A percentile compares a stretch with the other conserved stretches of the same genome.
Evolutionary conservation across 441 rosid species (phyloP).

Genomic region (Mallotus japonicus): DNA sequence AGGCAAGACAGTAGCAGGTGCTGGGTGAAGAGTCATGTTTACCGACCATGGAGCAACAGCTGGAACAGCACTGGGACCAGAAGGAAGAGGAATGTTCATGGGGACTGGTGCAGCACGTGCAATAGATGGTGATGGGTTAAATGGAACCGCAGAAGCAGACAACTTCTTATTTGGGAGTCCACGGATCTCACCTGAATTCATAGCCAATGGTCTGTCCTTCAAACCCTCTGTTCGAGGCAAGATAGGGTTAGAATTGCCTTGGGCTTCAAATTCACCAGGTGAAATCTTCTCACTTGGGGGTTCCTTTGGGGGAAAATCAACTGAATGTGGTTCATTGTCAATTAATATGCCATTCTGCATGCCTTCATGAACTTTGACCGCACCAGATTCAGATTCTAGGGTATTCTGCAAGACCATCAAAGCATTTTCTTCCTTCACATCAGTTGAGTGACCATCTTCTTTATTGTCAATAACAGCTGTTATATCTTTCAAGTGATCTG

Average conservation of each 20-base stretch:
- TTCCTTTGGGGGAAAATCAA: constrained; percentile 42
- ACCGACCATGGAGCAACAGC: constrained; percentile 75
- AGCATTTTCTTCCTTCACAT: constrained; percentile 36
- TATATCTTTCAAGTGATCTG: constrained; percentile 31
- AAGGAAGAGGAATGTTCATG: constrained; percentile 60
- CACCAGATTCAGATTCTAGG: constrained; percentile 37
- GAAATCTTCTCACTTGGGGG: constrained; percentile 35
- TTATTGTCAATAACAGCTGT: constrained; percentile 35
- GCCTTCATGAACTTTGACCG: constrained; percentile 38
- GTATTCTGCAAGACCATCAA: constrained; percentile 31
- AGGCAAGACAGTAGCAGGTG: constrained; percentile 51
- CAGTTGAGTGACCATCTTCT: constrained; percentile 41
- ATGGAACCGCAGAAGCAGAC: constrained; percentile 96
- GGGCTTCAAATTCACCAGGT: constrained; percentile 36
- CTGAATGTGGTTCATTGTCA: constrained; percentile 37
- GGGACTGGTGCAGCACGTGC: constrained; percentile 61
- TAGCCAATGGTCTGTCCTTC: constrained; percentile 52
- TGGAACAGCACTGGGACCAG: constrained; percentile 57
- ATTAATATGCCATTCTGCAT: constrained; percentile 36
- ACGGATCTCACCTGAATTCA: constrained; percentile 45
- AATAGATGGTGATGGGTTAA: constrained; percentile 70
- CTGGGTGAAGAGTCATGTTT: constrained; percentile 83
- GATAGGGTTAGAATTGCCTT: constrained; percentile 26
- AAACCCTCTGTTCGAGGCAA: constrained; percentile 44
- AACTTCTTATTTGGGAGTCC: constrained; percentile 69